Evolutionary conservation across 1,284 basidiomycete genomes (phyloP).

Genomic region (Leccinum colubrinum): DNA sequence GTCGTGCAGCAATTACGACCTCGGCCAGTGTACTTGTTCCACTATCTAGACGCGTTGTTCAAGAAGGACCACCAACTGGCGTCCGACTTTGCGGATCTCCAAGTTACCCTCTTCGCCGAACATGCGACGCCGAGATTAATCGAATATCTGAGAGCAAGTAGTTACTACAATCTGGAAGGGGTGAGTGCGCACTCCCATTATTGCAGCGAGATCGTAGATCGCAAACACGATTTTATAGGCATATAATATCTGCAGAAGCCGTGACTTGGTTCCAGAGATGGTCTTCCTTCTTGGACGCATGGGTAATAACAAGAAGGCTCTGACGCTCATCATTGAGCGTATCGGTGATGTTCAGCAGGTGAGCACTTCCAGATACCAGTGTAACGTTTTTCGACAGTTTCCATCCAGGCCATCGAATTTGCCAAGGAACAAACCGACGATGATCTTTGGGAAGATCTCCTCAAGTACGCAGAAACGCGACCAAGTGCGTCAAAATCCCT

Average conservation of each 20-base stretch:
- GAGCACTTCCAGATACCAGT: constrained; percentile 21
- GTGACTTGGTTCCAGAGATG: constrained; percentile 93
- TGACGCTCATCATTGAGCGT: constrained; percentile 94
- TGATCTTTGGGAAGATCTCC: constrained; percentile 96
- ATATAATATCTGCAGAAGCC: constrained; percentile 82
- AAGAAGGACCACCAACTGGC: constrained; percentile 84
- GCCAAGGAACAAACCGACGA: constrained; percentile 97
- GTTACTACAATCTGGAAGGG: constrained; percentile 88
- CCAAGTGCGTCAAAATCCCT: constrained; percentile 54
- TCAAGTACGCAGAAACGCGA: constrained; percentile 91
- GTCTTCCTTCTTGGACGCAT: constrained; percentile 96
- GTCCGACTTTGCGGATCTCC: constrained; percentile 80
- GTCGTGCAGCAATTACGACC: constrained; percentile 87
- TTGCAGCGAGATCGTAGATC: not conserved
- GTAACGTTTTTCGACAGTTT: not conserved
- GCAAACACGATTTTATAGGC: constrained; percentile 48
- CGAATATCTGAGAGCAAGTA: constrained; percentile 89
- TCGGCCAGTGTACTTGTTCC: constrained; percentile 83
- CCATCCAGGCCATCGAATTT: constrained; percentile 88
- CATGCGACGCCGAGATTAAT: constrained; percentile 80
- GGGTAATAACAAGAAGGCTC: constrained; percentile 94
- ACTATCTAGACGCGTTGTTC: constrained; percentile 92
- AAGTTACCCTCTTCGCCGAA: constrained; percentile 92
- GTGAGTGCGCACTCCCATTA: constrained; percentile 40
- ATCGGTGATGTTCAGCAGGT: constrained; percentile 90